Evolutionary conservation across 2,329 filamentous ascomycete species (phyloP).

Genomic region (Monosporascus ibericus): DNA sequence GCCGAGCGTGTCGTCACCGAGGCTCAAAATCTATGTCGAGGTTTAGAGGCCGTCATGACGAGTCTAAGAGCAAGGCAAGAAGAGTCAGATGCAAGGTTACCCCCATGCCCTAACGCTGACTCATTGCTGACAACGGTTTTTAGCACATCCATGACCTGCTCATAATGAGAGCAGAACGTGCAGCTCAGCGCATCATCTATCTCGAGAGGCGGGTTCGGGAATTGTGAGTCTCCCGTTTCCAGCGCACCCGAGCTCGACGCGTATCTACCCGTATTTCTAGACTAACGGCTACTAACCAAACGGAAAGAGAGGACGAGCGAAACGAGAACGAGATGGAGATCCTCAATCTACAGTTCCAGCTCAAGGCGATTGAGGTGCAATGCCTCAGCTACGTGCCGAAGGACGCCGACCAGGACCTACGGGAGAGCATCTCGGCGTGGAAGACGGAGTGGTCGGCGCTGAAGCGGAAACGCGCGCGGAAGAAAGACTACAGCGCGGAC

Average conservation of each 20-base stretch:
- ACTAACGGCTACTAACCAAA: slow-evolving; percentile 6
- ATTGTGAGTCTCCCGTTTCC: slow-evolving; percentile 37
- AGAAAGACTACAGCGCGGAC: slow-evolving; percentile 7
- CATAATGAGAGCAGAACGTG: slow-evolving; percentile 49
- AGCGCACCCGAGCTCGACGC: slow-evolving; percentile 1
- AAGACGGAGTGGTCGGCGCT: slow-evolving; percentile 53
- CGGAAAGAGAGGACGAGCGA: slow-evolving; percentile 46
- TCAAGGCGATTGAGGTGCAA: slow-evolving; percentile 57
- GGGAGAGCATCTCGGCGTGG: slow-evolving; percentile 54
- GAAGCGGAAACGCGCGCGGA: slow-evolving; percentile 37
- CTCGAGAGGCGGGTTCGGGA: slow-evolving; percentile 53
- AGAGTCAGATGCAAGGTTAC: slow-evolving; percentile 47
- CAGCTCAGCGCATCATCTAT: slow-evolving; percentile 52
- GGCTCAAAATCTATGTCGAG: slow-evolving; percentile 41
- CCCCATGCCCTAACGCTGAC: neutral
- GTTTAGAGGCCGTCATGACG: slow-evolving; percentile 42
- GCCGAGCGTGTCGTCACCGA: slow-evolving; percentile 30
- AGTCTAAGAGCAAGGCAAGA: slow-evolving; percentile 50
- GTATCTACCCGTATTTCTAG: slow-evolving; percentile 6
- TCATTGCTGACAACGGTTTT: slow-evolving; percentile 18
- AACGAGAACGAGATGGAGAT: slow-evolving; percentile 54
- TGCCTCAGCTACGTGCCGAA: slow-evolving; percentile 40
- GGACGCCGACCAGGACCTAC: slow-evolving; percentile 49
- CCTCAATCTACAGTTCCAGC: slow-evolving; percentile 54
- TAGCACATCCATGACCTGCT: slow-evolving; percentile 58